Evolutionary conservation across 2,329 filamentous ascomycete genomes (phyloP).

Genomic region (Arthrobotrys pseudoclavata): DNA sequence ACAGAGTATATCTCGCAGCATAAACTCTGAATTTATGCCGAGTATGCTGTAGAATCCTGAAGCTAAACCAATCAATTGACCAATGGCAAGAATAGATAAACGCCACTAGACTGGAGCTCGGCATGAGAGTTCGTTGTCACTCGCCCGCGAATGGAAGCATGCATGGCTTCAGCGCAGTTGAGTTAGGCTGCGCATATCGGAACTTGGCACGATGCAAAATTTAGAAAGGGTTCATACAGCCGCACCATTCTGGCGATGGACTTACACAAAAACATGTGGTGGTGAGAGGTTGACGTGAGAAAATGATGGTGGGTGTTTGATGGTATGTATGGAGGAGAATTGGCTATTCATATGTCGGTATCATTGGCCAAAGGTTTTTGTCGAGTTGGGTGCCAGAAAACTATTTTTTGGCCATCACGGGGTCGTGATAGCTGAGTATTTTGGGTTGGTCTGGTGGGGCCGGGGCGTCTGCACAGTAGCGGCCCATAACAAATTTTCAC

Average conservation of each 20-base stretch:
- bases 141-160: not conserved
- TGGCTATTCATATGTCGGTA: not conserved
- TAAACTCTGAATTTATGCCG: constrained; percentile 9
- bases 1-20: too few relatives aligned
- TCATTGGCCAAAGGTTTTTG: constrained; percentile 1
- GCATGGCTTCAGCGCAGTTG: not conserved
- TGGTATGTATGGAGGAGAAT: not conserved
- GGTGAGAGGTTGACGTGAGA: constrained; percentile 7
- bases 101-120: constrained; percentile 11
- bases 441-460: not conserved
- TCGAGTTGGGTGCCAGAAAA: not conserved
- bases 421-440: too few relatives aligned
- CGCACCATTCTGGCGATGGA: constrained; percentile 14
- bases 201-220: constrained; percentile 17
- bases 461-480: constrained; percentile 3
- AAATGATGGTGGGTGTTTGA: too few relatives aligned
- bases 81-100: constrained; percentile 12
- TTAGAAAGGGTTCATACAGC: not conserved
- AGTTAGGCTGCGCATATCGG: constrained; percentile 37
- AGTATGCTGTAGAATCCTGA: not conserved
- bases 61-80: not conserved
- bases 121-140: not conserved
- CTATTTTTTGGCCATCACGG: too few relatives aligned
- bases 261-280: constrained; percentile 21
- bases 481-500: constrained; percentile 1